phyloP scores from a whole-genome alignment of 2,329 filamentous ascomycete species.

The Zymoseptoria passerinii region DNA sequence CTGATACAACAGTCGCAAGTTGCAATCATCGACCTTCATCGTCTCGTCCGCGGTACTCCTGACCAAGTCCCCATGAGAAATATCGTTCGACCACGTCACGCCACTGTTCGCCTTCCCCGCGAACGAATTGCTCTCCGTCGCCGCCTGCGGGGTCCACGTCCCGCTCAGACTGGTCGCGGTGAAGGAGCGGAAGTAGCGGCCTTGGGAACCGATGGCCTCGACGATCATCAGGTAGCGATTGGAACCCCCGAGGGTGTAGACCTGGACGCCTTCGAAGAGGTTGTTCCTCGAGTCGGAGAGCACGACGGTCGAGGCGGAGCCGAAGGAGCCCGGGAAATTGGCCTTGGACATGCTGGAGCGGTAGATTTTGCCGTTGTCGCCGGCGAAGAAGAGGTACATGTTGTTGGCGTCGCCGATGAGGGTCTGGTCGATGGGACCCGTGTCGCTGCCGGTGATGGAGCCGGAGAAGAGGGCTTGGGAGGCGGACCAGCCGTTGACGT shows the following conservation, averaged over 20 bases:
- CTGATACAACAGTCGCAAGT: slow-evolving; percentile 58
- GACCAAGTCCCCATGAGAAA: slow-evolving; percentile 57
- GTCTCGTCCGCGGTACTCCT: slow-evolving; percentile 53
- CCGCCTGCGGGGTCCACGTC: slow-evolving; percentile 51
- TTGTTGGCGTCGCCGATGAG: slow-evolving; percentile 52
- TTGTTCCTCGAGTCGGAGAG: slow-evolving; percentile 48
- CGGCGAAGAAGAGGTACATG: slow-evolving; percentile 62
- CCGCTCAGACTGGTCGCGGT: slow-evolving; percentile 51
- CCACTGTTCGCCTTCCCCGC: slow-evolving; percentile 60
- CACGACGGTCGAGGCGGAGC: slow-evolving; percentile 42
- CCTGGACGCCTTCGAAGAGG: slow-evolving; percentile 59
- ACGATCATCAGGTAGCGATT: slow-evolving; percentile 60
- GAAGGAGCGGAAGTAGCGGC: slow-evolving; percentile 60
- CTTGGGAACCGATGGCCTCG: slow-evolving; percentile 49
- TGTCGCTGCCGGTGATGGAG: slow-evolving; percentile 43
- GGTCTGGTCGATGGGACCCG: slow-evolving; percentile 54
- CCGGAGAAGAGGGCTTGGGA: slow-evolving; percentile 50
- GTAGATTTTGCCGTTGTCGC: slow-evolving; percentile 61
- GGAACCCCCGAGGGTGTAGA: slow-evolving; percentile 52
- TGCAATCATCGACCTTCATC: slow-evolving; percentile 54
- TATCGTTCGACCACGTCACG: slow-evolving; percentile 58
- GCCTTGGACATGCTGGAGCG: slow-evolving; percentile 54
- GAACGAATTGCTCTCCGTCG: slow-evolving; percentile 50
- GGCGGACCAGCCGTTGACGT: slow-evolving; percentile 49
- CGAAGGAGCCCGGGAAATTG: slow-evolving; percentile 55